These are phyloP conservation scores for Pythium angustatum DNA, from an alignment of 352 stramenopile species.

Conservation along the genomic window DNA sequence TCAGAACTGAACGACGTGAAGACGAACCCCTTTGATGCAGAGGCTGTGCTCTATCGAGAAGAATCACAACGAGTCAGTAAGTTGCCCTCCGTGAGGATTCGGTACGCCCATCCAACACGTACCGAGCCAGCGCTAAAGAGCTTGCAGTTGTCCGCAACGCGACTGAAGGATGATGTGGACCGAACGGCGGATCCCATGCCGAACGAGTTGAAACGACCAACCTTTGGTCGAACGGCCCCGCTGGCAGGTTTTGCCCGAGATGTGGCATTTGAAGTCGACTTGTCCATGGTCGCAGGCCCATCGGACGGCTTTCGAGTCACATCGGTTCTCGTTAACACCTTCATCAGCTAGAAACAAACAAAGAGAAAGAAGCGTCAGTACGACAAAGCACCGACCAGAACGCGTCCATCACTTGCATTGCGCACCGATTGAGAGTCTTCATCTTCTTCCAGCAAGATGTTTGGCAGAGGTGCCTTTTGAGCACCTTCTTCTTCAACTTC, in stretches of 20 bases:
- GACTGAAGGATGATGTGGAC: constrained; percentile 67
- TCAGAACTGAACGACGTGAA: constrained; percentile 72
- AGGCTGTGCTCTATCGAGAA: constrained; percentile 2
- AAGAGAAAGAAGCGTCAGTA: background rate
- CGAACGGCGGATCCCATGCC: constrained; percentile 42
- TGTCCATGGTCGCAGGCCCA: background rate
- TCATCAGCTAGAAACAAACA: constrained; percentile 44
- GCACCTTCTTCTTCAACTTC: constrained; percentile 41
- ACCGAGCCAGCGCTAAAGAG: constrained; percentile 70
- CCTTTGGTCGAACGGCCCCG: constrained; percentile 26
- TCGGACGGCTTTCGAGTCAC: constrained; percentile 22
- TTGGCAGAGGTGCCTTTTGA: constrained; percentile 39
- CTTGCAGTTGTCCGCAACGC: constrained; percentile 69
- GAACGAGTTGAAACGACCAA: constrained; percentile 61
- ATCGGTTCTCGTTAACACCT: constrained; percentile 63
- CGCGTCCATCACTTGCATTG: too few relatives aligned
- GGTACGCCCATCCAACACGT: constrained; percentile 18
- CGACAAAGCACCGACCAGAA: too few relatives aligned
- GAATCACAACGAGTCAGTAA: constrained; percentile 3
- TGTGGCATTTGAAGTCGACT: background rate
- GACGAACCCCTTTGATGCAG: constrained; percentile 69
- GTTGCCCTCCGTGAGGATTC: background rate
- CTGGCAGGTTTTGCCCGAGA: constrained; percentile 5
- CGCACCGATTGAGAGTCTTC: constrained; percentile 76
- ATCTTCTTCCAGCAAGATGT: constrained; percentile 73